These are phyloP conservation scores for Fusarium avenaceum DNA, from an alignment of 2,329 filamentous ascomycete species.

Conservation along the genomic window DNA sequence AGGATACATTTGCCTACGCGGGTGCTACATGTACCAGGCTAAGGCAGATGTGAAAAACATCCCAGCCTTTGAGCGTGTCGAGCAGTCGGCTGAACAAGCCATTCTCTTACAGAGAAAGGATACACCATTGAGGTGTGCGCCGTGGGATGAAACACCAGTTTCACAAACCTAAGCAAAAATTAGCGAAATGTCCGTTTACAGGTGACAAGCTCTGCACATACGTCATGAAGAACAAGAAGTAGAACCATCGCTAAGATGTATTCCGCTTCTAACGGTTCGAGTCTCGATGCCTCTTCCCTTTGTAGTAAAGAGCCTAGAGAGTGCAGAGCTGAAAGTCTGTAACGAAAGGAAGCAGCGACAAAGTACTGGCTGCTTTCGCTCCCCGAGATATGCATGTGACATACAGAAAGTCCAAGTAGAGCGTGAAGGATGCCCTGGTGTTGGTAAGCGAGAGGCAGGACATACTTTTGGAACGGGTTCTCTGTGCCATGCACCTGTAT, in stretches of 20 bases:
- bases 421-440: conserved; percentile 49
- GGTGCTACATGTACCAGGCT: conserved; percentile 35
- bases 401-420: conserved; percentile 46
- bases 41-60: conserved; percentile 48
- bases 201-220: background rate
- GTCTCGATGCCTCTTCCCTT: conserved; percentile 34
- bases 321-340: conserved; percentile 43
- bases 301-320: conserved; percentile 38
- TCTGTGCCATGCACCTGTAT: conserved; percentile 37
- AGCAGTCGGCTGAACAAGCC: conserved; percentile 21
- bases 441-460: conserved; percentile 45
- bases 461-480: conserved; percentile 44
- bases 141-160: conserved; percentile 47
- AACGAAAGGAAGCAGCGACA: conserved; percentile 36
- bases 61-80: conserved; percentile 32
- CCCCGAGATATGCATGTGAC: conserved; percentile 44
- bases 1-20: accelerated
- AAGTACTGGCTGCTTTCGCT: conserved; percentile 4
- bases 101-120: conserved; percentile 48
- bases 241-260: conserved; percentile 45
- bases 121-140: conserved; percentile 48
- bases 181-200: accelerated
- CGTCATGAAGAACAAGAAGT: conserved; percentile 48
- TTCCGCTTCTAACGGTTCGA: conserved; percentile 40
- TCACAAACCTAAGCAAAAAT: conserved; percentile 42